Base-by-base conservation (phyloP, 164 flowering plant genomes). In the Nelumbo lutea region DNA sequence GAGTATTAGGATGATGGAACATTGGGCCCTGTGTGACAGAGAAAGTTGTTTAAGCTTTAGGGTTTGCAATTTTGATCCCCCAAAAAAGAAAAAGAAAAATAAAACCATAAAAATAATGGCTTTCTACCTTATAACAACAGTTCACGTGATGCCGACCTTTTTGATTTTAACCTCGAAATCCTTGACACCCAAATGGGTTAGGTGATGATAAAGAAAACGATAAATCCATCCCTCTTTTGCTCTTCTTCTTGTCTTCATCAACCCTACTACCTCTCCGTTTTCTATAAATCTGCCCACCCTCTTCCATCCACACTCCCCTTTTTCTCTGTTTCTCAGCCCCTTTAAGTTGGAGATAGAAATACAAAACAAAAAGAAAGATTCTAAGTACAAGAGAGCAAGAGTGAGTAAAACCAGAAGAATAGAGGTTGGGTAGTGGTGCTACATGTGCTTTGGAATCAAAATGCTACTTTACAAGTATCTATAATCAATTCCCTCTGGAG, bases 391-490 rank as follows among this genome's bases (percentile, higher is more conserved):
- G 46, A 67, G 47, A 65, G 75, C 67, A 10, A 67, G 41, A 61
- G 67, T 64, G 8, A 44, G 64, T 65, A 39, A 52, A 27, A 27
- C 27, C 0, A 27, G 27, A 27, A 27, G 27, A 27, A 27, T 27
- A 27, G 27, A 27, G 27, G 27, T 27, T 27, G 61, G 66, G 56
- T 79, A 75, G 85, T 80, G 80, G 80, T 65, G 61, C 57, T 79
- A 83, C 88, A 87, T 85, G 88, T 87, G 91, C 87, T 67, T 60
- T 66, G 77, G 82, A 72, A 83, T 81, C 78, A 45, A 71, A 69
- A 56, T 50, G 61, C 44, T 52, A 41, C 80, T 81, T 81, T 81
- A 27, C 27, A 27, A 62, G 64, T 45, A 39, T 48, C 46, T 68
- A 73, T 47, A 62, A 68, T 74, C 76, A 69, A 69, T 73, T 70